Evolutionary conservation across 306 rosid species (phyloP), one percentile per base, ranked within the genome.

Genomic region (Dicorynia guianensis): DNA sequence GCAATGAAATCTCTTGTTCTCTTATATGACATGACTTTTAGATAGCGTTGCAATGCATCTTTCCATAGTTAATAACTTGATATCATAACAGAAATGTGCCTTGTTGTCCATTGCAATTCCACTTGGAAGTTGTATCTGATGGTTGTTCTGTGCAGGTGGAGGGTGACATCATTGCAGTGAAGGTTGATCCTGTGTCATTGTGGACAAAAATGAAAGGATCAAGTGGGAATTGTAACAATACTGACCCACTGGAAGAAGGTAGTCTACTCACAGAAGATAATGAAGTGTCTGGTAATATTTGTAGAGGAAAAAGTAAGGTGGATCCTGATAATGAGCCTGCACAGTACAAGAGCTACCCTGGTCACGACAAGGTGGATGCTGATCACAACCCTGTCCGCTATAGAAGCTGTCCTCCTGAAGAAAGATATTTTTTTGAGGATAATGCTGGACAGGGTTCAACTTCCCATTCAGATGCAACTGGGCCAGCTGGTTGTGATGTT

Each of bases 181-280:
- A 72, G 87, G 54, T 92, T 74, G 96, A 92, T 72, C 93, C 93
- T 63, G 71, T 87, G 63, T 34, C 89, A 38, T 77, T 71, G 59
- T 95, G 98, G 97, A 81, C 90, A 40, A 86, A 75, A 87, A 92
- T 90, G 92, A 95, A 92, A 79, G 97, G 97, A 65, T 54, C 86
- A 40, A 87, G 69, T 8, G 88, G 74, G 53, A 55, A 52, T 46
- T 44, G 64, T 63, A 85, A 72, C 80, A 82, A 65, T 79, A 65
- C 83, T 43, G 84, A 80, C 39, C 63, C 69, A 15, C 76, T 43
- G 40, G 91, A 89, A 71, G 83, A 76, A 77, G 15, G 48, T 76
- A 80, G 78, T 66, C 44, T 69, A n/a, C 74, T 40, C 15, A 75
- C 61, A 6, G 91, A 87, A 82, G 84, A 74, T 79, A 71, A 53